Evolutionary conservation across 1,139 yeast genomes (phyloP), one percentile per base, ranked within the genome.

Genomic region (Wickerhamomyces sp.): DNA sequence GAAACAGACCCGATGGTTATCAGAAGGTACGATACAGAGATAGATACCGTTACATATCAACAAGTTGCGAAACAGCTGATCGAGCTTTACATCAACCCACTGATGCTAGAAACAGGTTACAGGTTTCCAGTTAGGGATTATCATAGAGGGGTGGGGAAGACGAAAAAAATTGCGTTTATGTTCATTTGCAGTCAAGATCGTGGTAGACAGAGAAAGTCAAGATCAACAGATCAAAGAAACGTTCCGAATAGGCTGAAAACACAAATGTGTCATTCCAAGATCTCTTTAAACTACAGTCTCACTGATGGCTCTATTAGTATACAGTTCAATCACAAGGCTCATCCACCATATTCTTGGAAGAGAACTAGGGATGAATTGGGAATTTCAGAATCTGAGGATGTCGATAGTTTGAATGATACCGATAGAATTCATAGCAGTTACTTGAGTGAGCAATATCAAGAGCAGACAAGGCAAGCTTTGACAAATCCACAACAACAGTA

Each of bases 181-280:
- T 65, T 62, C 39, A 58, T 66, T 16, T 66, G 71, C 37, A 60
- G 68, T 3, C 70, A 66, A 40, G 71, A 66, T 40, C 58, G 54
- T 33, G 46, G 55, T 8, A 55, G 61, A 25, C 66, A 65, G 40
- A 55, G 71, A 31, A 61, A 59, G 37, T 61, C 68, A 11, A 46
- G 69, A 35, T 58, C 68, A 28, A 59, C 54, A 11, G 53, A 58
- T 32, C 59, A 61, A 36, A 53, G 68, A 35, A 54, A 46, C 17
- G 55, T 62, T 15, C 41, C 52, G 11, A 65, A 65, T 46, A 60
- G 55, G 41, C 43, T 66, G 31, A 66, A 66, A 44, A 58, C 61
- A 4, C 64, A 61, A 37, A 54, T 55, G 12, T 66, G 71, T 35
- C 55, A 57, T 15, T 63, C 69, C 2, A 62, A 61, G 37, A 46